Conservation (phyloP, 2,329 filamentous ascomycete genomes). For the Sporothrix phasma region DNA sequence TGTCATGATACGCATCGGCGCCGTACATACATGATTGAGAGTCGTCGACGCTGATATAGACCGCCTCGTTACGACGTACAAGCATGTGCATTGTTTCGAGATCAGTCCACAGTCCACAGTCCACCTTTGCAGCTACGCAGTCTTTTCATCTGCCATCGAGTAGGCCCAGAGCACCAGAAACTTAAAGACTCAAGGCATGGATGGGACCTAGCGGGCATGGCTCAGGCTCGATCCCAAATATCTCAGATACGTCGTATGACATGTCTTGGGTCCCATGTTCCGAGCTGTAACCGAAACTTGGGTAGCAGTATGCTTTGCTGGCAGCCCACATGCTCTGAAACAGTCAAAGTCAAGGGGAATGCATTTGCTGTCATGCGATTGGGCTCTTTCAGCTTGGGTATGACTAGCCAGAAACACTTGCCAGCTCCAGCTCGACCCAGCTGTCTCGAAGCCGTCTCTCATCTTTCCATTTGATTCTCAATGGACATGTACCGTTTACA, state of each 20-base stretch:
- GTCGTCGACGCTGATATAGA: neutral
- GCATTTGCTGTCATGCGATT: neutral
- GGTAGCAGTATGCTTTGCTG: neutral
- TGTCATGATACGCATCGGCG: too few species aligned
- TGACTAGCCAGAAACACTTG: neutral
- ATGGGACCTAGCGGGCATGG: neutral
- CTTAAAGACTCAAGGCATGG: neutral
- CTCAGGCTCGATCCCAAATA: neutral
- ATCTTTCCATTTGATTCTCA: neutral
- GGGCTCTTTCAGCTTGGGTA: neutral
- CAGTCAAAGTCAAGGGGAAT: neutral
- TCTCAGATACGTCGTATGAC: too few species aligned
- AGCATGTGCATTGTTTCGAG: constrained; percentile 2
- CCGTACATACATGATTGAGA: neutral
- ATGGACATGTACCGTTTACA: neutral
- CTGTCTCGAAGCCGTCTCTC: neutral
- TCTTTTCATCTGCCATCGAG: neutral
- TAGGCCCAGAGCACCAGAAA: neutral
- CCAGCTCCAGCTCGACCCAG: neutral
- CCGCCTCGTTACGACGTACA: neutral
- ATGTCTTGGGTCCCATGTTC: neutral
- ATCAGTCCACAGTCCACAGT: neutral
- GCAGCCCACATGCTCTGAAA: neutral
- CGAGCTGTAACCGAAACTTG: neutral
- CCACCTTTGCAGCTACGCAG: neutral